phyloP scores from a whole-genome alignment of 2,329 filamentous ascomycete species.

The Ophiostoma tasmaniense region DNA sequence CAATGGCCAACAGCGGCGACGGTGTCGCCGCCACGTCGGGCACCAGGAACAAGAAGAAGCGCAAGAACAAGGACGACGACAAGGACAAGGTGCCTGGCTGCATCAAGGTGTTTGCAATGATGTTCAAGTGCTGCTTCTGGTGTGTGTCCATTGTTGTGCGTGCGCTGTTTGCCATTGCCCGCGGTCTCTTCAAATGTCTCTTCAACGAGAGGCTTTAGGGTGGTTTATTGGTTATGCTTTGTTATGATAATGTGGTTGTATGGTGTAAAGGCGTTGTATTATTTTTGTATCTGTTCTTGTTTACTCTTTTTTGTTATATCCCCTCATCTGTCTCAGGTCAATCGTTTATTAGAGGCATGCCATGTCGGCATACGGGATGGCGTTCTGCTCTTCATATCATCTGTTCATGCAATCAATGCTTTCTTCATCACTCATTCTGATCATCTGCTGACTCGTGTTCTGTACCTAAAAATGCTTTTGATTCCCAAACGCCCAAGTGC shows the following conservation, averaged over 20 bases:
- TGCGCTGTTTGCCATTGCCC: constrained; percentile 41
- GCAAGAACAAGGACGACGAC: constrained; percentile 27
- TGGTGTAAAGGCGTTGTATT: background rate
- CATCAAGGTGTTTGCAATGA: constrained; percentile 40
- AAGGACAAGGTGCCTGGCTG: constrained; percentile 43
- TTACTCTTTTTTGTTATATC: background rate
- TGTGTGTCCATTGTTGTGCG: constrained; percentile 47
- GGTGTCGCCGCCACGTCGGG: background rate
- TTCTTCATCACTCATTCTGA: background rate
- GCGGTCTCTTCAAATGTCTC: constrained; percentile 43
- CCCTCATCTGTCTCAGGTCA: background rate
- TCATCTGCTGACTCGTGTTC: no score
- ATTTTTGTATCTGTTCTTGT: background rate
- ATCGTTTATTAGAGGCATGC: constrained; percentile 1
- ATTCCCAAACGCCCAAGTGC: constrained; percentile 6
- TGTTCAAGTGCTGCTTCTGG: constrained; percentile 54
- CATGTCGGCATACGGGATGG: background rate
- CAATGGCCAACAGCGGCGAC: background rate
- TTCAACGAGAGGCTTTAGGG: constrained; percentile 34
- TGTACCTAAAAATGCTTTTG: background rate
- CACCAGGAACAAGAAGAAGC: constrained; percentile 1
- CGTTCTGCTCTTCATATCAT: background rate
- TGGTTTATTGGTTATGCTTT: background rate
- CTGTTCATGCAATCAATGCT: background rate
- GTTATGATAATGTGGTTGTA: background rate